These are phyloP conservation scores for Botrytis medusae DNA, from an alignment of 2,329 filamentous ascomycete genomes.

Conservation along the genomic window DNA sequence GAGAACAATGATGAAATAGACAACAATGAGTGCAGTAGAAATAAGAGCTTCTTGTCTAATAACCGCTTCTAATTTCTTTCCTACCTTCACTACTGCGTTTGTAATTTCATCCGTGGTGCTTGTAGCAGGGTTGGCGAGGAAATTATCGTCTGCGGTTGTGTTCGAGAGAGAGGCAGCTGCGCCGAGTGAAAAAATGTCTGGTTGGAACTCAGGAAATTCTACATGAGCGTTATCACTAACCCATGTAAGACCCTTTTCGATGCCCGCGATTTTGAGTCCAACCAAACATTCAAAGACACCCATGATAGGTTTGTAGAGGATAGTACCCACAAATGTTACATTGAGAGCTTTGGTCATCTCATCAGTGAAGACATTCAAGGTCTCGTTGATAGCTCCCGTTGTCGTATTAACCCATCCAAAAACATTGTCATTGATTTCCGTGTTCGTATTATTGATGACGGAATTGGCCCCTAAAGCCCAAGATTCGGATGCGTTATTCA, in stretches of 20 bases:
- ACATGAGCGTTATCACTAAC: constrained; percentile 84
- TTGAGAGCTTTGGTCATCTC: constrained; percentile 74
- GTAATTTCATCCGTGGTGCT: constrained; percentile 80
- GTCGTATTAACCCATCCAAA: constrained; percentile 85
- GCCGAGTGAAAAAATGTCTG: constrained; percentile 81
- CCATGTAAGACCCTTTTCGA: constrained; percentile 92
- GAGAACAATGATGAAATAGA: constrained; percentile 78
- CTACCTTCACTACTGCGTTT: constrained; percentile 69
- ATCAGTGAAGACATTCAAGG: constrained; percentile 77
- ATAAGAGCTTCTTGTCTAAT: constrained; percentile 80
- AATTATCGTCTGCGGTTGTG: constrained; percentile 61
- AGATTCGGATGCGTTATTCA: constrained; percentile 62
- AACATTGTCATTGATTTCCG: constrained; percentile 78
- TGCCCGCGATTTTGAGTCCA: constrained; percentile 76
- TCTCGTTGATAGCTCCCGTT: constrained; percentile 79
- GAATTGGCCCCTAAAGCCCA: constrained; percentile 65
- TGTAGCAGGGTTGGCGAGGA: constrained; percentile 74
- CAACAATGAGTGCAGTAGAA: constrained; percentile 67
- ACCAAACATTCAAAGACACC: constrained; percentile 86
- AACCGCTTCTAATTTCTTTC: constrained; percentile 62
- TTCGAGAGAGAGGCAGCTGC: constrained; percentile 61
- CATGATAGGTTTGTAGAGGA: constrained; percentile 74
- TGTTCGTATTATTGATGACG: constrained; percentile 59
- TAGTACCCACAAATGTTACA: constrained; percentile 75
- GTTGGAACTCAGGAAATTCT: constrained; percentile 72